Base-by-base conservation (phyloP, 345 rosid species). In the Citrus cavaleriei region DNA sequence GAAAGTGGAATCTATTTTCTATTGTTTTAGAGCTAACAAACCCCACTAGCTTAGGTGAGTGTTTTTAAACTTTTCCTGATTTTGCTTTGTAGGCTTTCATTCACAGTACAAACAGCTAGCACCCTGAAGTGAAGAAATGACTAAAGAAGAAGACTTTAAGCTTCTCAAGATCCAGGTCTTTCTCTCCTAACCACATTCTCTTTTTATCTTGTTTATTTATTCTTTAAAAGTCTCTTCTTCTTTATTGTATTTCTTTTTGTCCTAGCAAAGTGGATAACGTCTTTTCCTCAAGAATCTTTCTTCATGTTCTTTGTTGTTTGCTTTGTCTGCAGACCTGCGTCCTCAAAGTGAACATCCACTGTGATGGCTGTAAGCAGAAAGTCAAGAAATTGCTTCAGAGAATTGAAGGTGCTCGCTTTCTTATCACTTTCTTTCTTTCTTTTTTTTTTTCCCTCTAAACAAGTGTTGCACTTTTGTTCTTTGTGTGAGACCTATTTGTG, bases 81-180 rank as follows among this genome's bases (percentile, higher is more conserved):
- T 32, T 64, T 24, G 51, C 51, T 13, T 13, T 72, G 24, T 76
- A 68, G 77, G 66, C 81, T 73, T 76, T 77, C 79, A 51, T 80
- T 69, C 82, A 83, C 85, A 59, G 12, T 68, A 64, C 72, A 9
- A 34, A 28, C 28, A 30, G 7, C 10, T n/a, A n/a, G 13, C 64
- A 22, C 42, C 22, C 75, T 72, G 30, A 34, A 57, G 42, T 66
- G 76, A 69, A 77, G 84, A 83, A 79, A 93, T 93, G 98, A 87
- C 95, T 82, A 93, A 90, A 90, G 95, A 89, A 71, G 96, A 92
- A 81, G 93, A 92, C 89, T 93, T 90, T 87, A 93, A 89, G 89
- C 90, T 93, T 77, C 88, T 93, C 84, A 93, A 92, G 90, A 92
- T 93, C 86, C 95, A 92, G 95, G 98, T 92, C 67, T 71, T 70